A percentile compares a stretch with the other conserved stretches of the same genome.
These are phyloP conservation scores for Backusella westeae DNA, from an alignment of 192 early-diverging fungal species.

Conservation along the genomic window DNA sequence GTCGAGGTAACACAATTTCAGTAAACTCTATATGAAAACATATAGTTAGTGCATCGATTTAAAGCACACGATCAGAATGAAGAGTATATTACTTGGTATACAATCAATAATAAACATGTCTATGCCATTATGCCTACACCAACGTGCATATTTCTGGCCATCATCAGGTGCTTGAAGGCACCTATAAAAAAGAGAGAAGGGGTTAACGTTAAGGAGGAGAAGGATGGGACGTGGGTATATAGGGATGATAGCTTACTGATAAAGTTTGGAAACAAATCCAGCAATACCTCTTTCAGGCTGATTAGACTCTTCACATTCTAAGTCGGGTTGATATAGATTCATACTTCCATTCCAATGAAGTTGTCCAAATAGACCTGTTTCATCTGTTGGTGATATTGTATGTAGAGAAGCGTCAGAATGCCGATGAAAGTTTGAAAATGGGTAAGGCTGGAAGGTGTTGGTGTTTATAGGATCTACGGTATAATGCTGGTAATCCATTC, in stretches of 20 bases:
- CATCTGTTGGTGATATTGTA: neutral
- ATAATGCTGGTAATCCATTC: conserved; percentile 13
- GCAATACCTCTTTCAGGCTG: conserved; percentile 28
- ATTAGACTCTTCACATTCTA: conserved; percentile 18
- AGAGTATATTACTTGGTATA: conserved; percentile 32
- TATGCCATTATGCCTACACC: conserved; percentile 33
- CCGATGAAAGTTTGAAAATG: neutral
- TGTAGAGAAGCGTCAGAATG: neutral
- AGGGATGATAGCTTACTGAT: conserved; percentile 29
- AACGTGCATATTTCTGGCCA: conserved; percentile 36
- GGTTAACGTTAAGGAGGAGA: neutral
- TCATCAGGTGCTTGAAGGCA: conserved; percentile 35
- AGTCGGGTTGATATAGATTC: neutral
- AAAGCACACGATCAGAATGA: neutral
- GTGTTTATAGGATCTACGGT: neutral
- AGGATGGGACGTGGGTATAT: neutral
- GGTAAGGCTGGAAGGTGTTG: neutral
- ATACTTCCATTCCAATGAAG: neutral
- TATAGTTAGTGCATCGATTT: neutral
- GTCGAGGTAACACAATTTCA: conserved; percentile 40
- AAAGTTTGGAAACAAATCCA: conserved; percentile 39
- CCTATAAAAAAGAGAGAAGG: conserved; percentile 8
- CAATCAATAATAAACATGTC: conserved; percentile 44
- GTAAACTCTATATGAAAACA: conserved; percentile 37
- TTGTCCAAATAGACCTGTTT: neutral